These are phyloP conservation scores for Tolypocladium inflatum DNA, from an alignment of 2,329 filamentous ascomycete genomes.

Conservation along the genomic window DNA sequence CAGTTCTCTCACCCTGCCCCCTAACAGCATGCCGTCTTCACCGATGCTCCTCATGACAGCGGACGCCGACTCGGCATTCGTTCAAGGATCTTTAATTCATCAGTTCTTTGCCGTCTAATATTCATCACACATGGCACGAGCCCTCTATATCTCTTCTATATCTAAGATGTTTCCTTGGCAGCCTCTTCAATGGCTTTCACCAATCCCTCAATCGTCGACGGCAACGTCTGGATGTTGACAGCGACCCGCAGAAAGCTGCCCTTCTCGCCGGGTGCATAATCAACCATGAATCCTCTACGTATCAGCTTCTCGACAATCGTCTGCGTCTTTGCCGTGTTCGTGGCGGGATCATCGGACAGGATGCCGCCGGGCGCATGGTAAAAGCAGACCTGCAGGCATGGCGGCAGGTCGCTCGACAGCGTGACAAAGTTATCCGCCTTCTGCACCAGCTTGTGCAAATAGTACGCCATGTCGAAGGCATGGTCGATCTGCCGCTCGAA, in stretches of 20 bases:
- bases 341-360: constrained; percentile 29
- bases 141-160: neutral
- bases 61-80: neutral
- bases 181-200: constrained; percentile 43
- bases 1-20: too few relatives aligned
- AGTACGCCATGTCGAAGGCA: constrained; percentile 61
- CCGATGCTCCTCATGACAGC: neutral
- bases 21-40: neutral
- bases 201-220: constrained; percentile 41
- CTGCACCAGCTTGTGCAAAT: constrained; percentile 54
- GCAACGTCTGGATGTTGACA: constrained; percentile 45
- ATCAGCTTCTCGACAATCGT: constrained; percentile 39
- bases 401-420: constrained; percentile 66
- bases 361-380: constrained; percentile 59
- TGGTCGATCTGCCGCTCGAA: constrained; percentile 61
- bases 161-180: constrained; percentile 16
- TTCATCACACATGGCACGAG: neutral
- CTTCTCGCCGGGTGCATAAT: constrained; percentile 47
- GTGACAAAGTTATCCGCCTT: constrained; percentile 53
- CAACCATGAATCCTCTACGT: constrained; percentile 47
- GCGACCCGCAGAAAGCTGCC: constrained; percentile 53
- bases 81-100: neutral
- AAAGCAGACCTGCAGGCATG: constrained; percentile 92
- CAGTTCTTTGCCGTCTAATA: neutral
- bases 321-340: constrained; percentile 40